Percentiles rank a stretch among this genome's conserved stretches.
Evolutionary conservation across 768 basidiomycete genomes (phyloP).

Genomic region (Lyophyllum shimeji): DNA sequence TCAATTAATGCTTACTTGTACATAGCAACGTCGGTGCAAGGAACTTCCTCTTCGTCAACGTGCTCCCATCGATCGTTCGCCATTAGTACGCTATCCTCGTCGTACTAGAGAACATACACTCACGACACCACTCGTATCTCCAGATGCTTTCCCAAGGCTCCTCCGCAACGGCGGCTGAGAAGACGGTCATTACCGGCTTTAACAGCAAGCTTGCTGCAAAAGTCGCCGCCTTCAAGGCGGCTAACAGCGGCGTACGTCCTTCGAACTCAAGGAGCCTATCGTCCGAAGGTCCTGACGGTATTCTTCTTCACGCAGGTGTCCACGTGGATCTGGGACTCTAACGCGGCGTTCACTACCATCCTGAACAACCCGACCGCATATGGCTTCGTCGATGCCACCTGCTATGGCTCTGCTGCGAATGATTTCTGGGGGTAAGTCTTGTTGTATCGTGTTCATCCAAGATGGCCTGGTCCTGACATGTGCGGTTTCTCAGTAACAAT

Average conservation of each 20-base stretch:
- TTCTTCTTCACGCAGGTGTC: slow-evolving; percentile 31
- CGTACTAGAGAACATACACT: background rate
- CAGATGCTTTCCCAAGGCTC: slow-evolving; percentile 50
- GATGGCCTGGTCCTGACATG: background rate
- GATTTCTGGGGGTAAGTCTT: slow-evolving; percentile 57
- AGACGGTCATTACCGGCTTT: slow-evolving; percentile 48
- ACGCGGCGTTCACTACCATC: slow-evolving; percentile 47
- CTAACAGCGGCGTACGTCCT: slow-evolving; percentile 44
- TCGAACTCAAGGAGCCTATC: background rate
- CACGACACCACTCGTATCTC: background rate
- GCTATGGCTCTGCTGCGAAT: slow-evolving; percentile 39
- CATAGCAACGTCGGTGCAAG: slow-evolving; percentile 52
- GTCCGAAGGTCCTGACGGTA: background rate
- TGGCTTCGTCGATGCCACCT: slow-evolving; percentile 54
- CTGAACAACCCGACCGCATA: slow-evolving; percentile 47
- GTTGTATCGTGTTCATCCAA: background rate
- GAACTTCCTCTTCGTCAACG: slow-evolving; percentile 50
- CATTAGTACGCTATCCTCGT: slow-evolving; percentile 27
- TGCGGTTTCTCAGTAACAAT: slow-evolving; percentile 40
- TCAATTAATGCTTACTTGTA: background rate
- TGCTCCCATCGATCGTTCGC: slow-evolving; percentile 44
- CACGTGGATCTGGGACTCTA: slow-evolving; percentile 52
- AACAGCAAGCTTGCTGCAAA: slow-evolving; percentile 48
- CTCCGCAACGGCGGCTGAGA: slow-evolving; percentile 38
- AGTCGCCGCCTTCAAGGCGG: slow-evolving; percentile 39